A percentile compares a stretch with the other conserved stretches of the same genome.
These are phyloP conservation scores for Cicer pinnatifidum DNA, from an alignment of 306 rosid genomes.

Conservation along the genomic window DNA sequence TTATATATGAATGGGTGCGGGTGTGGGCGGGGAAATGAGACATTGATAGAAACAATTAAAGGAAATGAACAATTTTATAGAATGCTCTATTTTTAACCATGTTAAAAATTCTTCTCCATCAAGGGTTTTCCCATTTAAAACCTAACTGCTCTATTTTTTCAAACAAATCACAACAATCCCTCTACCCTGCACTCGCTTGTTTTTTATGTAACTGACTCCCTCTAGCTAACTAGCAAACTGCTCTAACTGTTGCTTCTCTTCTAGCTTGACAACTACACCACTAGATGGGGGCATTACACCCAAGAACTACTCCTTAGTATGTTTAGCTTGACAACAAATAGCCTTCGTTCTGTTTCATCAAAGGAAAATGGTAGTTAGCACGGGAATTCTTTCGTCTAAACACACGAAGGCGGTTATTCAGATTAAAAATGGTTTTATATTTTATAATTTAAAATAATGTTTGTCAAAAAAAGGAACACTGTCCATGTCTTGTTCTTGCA, in stretches of 20 bases:
- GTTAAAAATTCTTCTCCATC: background rate
- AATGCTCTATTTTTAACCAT: background rate
- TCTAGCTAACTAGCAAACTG: background rate
- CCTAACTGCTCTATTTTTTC: background rate
- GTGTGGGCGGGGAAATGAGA: background rate
- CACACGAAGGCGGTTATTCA: no score
- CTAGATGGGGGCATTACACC: constrained; percentile 13
- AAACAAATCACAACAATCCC: constrained; percentile 1
- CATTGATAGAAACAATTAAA: constrained; percentile 18
- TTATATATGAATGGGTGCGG: no score
- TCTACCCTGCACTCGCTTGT: background rate
- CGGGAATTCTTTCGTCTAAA: no score
- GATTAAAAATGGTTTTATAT: no score
- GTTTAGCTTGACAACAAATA: constrained; percentile 6
- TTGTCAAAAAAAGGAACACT: no score
- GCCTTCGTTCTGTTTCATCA: constrained; percentile 11
- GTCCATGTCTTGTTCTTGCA: no score
- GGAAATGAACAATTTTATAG: background rate
- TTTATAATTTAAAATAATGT: no score
- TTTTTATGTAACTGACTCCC: background rate
- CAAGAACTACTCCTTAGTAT: constrained; percentile 10
- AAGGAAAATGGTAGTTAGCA: no score
- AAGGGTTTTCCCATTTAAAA: constrained; percentile 9
- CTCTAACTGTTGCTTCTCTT: background rate
- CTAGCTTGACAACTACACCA: constrained; percentile 16